Evolutionary conservation across 441 rosid genomes (phyloP).

Genomic region (Mallotus repandus): DNA sequence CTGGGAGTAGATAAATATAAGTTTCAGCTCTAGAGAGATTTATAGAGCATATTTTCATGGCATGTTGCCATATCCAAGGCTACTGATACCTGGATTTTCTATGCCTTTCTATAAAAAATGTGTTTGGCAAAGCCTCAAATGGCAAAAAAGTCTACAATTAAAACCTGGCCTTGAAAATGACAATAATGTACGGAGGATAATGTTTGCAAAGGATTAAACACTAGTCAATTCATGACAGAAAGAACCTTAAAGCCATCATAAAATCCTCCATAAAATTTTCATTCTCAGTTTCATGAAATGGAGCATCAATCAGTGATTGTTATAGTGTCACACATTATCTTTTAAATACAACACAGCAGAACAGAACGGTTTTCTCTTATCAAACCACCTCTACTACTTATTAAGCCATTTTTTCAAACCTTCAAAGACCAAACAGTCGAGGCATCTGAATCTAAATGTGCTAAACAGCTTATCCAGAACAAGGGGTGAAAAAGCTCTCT

Average conservation of each 20-base stretch:
- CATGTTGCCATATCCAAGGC: not conserved
- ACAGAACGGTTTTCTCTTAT: too few species aligned
- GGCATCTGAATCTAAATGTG: too few species aligned
- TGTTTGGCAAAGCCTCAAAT: not conserved
- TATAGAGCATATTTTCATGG: not conserved
- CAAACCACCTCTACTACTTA: too few species aligned
- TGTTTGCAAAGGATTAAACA: not conserved
- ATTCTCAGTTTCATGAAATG: not conserved
- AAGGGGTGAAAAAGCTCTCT: too few species aligned
- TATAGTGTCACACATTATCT: not conserved
- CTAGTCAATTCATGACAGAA: not conserved
- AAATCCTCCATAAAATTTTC: not conserved
- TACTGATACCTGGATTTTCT: too few species aligned
- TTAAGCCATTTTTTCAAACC: too few species aligned
- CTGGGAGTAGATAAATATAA: conserved; percentile 32
- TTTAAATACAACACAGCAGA: not conserved
- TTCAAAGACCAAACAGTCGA: too few species aligned
- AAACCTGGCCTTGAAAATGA: not conserved
- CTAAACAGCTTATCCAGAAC: too few species aligned
- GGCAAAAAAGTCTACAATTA: not conserved
- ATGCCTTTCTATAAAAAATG: not conserved
- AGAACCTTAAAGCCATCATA: not conserved
- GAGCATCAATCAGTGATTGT: not conserved
- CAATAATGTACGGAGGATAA: not conserved
- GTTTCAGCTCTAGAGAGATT: not conserved